Percentiles rank a stretch among this genome's conserved stretches.
These are phyloP conservation scores for Coccomyxa subellipsoidea DNA, from an alignment of 163 green algal species.

Conservation along the genomic window DNA sequence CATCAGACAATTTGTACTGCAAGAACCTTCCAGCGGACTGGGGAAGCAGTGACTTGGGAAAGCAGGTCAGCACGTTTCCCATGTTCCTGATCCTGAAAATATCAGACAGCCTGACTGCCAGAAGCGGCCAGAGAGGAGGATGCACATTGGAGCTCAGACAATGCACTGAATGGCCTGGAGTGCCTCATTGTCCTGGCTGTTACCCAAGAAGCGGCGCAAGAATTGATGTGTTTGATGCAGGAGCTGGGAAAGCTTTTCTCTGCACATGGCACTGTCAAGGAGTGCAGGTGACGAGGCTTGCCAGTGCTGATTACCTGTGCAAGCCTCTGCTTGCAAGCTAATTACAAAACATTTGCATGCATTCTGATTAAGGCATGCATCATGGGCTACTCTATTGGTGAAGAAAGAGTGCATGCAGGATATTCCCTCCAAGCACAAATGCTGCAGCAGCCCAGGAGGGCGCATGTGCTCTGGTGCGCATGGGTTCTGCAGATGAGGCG, in stretches of 20 bases:
- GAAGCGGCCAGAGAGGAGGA: too few species aligned
- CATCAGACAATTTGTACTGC: background rate
- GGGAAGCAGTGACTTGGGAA: background rate
- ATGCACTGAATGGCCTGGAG: too few species aligned
- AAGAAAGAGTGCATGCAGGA: too few species aligned
- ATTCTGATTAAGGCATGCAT: too few species aligned
- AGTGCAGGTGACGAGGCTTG: background rate
- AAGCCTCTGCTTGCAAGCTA: too few species aligned
- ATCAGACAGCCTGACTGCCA: too few species aligned
- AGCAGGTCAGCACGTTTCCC: too few species aligned
- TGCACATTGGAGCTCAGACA: too few species aligned
- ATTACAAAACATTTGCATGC: too few species aligned
- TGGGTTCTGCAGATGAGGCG: constrained; percentile 43
- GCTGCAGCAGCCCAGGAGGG: background rate
- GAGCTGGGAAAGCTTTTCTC: background rate
- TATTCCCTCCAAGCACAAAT: background rate
- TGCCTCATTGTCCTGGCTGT: background rate
- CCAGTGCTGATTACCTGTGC: background rate
- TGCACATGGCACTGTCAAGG: background rate
- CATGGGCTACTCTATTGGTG: too few species aligned
- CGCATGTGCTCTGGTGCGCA: constrained; percentile 54
- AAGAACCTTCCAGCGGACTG: background rate
- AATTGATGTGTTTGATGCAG: background rate
- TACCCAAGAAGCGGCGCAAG: background rate
- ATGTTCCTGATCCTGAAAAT: too few species aligned